Percentiles rank a stretch among this genome's conserved stretches.
These are phyloP conservation scores for Jackrogersella multiformis DNA, from an alignment of 495 filamentous ascomycete species.

Conservation along the genomic window DNA sequence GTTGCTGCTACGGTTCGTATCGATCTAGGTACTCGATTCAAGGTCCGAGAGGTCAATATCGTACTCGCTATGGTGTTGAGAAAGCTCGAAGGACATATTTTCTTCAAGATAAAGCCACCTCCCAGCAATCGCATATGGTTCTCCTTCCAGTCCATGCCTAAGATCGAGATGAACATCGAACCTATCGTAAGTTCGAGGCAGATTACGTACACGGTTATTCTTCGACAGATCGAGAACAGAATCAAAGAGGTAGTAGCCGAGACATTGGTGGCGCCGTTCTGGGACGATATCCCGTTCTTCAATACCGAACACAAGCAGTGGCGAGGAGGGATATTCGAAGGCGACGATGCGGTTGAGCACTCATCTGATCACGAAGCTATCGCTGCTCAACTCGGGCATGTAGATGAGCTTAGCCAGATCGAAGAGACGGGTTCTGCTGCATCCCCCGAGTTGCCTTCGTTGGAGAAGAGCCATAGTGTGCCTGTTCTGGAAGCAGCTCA, in stretches of 20 bases:
- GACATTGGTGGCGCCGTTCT: slow-evolving; percentile 91
- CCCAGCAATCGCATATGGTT: slow-evolving; percentile 96
- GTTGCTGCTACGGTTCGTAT: slow-evolving; percentile 90
- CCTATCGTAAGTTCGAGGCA: slow-evolving; percentile 95
- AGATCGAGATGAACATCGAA: slow-evolving; percentile 90
- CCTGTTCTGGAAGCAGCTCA: slow-evolving; percentile 47
- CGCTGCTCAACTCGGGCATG: slow-evolving; percentile 66
- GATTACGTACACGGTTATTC: slow-evolving; percentile 90
- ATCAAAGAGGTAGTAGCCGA: slow-evolving; percentile 94
- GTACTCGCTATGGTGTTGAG: slow-evolving; percentile 87
- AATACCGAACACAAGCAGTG: slow-evolving; percentile 77
- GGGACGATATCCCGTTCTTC: slow-evolving; percentile 93
- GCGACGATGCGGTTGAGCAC: slow-evolving; percentile 57
- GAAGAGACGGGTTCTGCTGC: slow-evolving; percentile 46
- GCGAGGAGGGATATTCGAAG: slow-evolving; percentile 89
- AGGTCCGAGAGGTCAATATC: slow-evolving; percentile 86
- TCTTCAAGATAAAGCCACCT: slow-evolving; percentile 90
- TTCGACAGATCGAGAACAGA: slow-evolving; percentile 90
- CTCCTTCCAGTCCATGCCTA: slow-evolving; percentile 89
- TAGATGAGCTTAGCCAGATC: slow-evolving; percentile 57
- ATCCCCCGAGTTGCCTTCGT: slow-evolving; percentile 54
- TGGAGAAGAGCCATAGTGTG: slow-evolving; percentile 69
- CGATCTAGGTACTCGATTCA: slow-evolving; percentile 88
- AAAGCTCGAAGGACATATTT: slow-evolving; percentile 82
- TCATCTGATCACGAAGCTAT: slow-evolving; percentile 54